Percentiles rank a stretch among this genome's conserved stretches.
These are phyloP conservation scores for Xanthoconium stramineum DNA, from an alignment of 768 basidiomycete genomes.

Conservation along the genomic window DNA sequence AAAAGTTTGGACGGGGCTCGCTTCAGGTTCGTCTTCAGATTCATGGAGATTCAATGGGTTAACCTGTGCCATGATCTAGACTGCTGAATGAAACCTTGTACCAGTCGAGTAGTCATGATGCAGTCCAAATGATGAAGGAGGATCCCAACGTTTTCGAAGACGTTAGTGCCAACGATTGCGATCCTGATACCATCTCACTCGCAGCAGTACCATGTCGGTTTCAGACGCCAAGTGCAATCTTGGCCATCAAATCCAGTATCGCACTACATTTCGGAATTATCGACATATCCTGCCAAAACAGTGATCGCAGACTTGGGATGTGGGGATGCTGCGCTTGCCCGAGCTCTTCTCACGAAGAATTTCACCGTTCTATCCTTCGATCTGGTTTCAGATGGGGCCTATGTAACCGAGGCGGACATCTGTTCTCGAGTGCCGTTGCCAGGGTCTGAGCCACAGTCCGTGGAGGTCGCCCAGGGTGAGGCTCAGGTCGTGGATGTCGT, in stretches of 20 bases:
- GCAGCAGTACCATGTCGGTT: slow-evolving; percentile 87
- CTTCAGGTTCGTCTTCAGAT: slow-evolving; percentile 55
- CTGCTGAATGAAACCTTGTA: slow-evolving; percentile 93
- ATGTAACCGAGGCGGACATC: slow-evolving; percentile 88
- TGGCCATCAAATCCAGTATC: slow-evolving; percentile 97
- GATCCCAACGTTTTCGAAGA: slow-evolving; percentile 82
- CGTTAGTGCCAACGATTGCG: slow-evolving; percentile 40
- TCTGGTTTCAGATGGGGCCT: slow-evolving; percentile 68
- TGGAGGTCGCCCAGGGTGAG: slow-evolving; percentile 43
- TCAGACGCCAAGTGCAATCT: slow-evolving; percentile 83
- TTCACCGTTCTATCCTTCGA: slow-evolving; percentile 76
- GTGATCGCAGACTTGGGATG: slow-evolving; percentile 94
- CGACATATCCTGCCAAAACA: slow-evolving; percentile 58
- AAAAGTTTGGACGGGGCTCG: slow-evolving; percentile 81
- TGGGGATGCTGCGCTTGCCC: slow-evolving; percentile 88
- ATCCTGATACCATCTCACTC: slow-evolving; percentile 10
- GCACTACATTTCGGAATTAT: slow-evolving; percentile 66
- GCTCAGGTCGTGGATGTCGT: slow-evolving; percentile 87
- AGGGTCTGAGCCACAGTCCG: slow-evolving; percentile 56
- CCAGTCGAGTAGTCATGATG: slow-evolving; percentile 74
- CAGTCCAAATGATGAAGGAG: slow-evolving; percentile 77
- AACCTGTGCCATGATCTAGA: slow-evolving; percentile 36
- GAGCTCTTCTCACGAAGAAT: slow-evolving; percentile 64
- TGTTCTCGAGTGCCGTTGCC: slow-evolving; percentile 80
- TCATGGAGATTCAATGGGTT: not conserved